Evolutionary conservation across 495 filamentous ascomycete species (phyloP).

Genomic region (Penicillium bovifimosum): DNA sequence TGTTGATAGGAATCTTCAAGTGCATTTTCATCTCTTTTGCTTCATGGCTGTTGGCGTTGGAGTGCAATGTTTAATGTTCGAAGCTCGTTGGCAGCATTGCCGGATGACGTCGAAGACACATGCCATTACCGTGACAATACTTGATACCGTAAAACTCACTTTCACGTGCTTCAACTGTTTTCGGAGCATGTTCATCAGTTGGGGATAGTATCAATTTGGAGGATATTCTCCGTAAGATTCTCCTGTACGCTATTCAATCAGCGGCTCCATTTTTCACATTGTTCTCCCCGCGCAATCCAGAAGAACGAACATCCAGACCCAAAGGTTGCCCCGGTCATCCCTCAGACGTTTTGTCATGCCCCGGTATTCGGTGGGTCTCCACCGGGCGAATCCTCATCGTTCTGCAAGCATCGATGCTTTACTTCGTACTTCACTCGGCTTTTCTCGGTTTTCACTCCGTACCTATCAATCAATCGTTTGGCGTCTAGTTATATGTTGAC

Average conservation of each 20-base stretch:
- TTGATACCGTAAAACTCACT: constrained; percentile 7
- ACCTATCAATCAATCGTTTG: too few relatives aligned
- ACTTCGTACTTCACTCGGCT: not conserved
- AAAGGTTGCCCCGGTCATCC: constrained; percentile 17
- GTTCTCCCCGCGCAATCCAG: too few relatives aligned
- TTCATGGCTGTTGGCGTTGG: not conserved
- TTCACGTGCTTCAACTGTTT: constrained; percentile 20
- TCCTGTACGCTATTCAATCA: not conserved
- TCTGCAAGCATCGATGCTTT: not conserved
- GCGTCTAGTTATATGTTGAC: too few relatives aligned
- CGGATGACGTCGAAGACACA: constrained; percentile 33
- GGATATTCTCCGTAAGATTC: not conserved
- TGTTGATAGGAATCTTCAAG: not conserved
- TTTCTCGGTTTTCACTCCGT: not conserved
- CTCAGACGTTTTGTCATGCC: constrained; percentile 23
- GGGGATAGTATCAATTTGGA: not conserved
- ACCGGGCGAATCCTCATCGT: constrained; percentile 6
- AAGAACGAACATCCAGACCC: too few relatives aligned
- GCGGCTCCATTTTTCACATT: too few relatives aligned
- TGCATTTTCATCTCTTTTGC: not conserved
- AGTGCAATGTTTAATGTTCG: not conserved
- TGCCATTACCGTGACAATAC: constrained; percentile 33
- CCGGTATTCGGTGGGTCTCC: constrained; percentile 27
- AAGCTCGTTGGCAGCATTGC: not conserved
- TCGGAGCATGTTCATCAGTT: not conserved